These are phyloP conservation scores for Tephrocybe sp. DNA, from an alignment of 768 basidiomycete genomes.

Conservation along the genomic window DNA sequence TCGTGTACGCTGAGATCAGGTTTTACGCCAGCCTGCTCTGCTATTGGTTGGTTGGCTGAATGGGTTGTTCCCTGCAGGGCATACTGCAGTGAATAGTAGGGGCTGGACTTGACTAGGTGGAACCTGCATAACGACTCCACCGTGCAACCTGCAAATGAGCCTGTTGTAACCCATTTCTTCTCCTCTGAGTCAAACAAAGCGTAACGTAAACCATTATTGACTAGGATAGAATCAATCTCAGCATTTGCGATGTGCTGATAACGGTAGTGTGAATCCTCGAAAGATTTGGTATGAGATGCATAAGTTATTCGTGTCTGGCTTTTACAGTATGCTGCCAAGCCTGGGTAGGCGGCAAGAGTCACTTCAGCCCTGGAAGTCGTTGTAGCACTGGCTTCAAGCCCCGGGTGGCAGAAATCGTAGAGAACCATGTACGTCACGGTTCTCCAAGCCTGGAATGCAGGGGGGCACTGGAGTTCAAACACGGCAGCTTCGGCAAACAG, in stretches of 20 bases:
- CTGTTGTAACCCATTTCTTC: too few species aligned
- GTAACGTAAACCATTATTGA: conserved; percentile 30
- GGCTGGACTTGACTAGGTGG: conserved; percentile 22
- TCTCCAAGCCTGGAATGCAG: conserved; percentile 43
- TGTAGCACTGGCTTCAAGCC: background rate
- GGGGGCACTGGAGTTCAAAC: conserved; percentile 44
- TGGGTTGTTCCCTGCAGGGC: conserved; percentile 35
- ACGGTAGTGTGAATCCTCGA: conserved; percentile 33
- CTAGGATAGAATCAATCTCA: conserved; percentile 20
- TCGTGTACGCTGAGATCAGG: conserved; percentile 43
- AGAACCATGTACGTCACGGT: conserved; percentile 37
- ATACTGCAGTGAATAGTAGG: conserved; percentile 35
- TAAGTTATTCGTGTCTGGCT: conserved; percentile 28
- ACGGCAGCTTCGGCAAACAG: conserved; percentile 28
- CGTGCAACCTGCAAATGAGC: conserved; percentile 14
- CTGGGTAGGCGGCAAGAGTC: conserved; percentile 8
- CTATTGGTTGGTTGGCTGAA: conserved; percentile 41
- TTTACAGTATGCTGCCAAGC: background rate
- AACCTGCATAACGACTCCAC: conserved; percentile 27
- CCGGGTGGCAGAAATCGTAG: conserved; percentile 30
- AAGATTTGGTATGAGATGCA: conserved; percentile 35
- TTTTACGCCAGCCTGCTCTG: conserved; percentile 40
- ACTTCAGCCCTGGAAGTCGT: background rate
- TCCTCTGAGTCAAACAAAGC: conserved; percentile 26
- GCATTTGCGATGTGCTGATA: conserved; percentile 12